Evolutionary conservation across 2,329 filamentous ascomycete species (phyloP).

Genomic region (Davidsoniella australis): DNA sequence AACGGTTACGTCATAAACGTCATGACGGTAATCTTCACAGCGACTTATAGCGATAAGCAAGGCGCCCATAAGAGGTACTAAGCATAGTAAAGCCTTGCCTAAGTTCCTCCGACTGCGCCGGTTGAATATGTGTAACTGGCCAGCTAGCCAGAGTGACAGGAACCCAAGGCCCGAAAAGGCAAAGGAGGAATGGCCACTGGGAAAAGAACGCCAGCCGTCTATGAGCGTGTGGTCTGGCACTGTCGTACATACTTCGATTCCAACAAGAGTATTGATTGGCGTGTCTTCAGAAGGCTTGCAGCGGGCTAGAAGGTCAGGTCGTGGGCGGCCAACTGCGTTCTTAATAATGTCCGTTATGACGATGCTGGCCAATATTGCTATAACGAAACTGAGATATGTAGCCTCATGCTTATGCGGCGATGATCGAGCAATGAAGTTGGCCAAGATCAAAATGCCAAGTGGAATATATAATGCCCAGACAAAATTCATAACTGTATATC

Average conservation of each 20-base stretch:
- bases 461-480: constrained; percentile 63
- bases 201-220: constrained; percentile 73
- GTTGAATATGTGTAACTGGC: constrained; percentile 42
- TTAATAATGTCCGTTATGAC: constrained; percentile 86
- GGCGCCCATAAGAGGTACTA: constrained; percentile 43
- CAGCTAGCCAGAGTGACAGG: constrained; percentile 50
- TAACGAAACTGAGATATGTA: constrained; percentile 63
- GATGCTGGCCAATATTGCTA: constrained; percentile 57
- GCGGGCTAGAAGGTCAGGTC: constrained; percentile 47
- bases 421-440: constrained; percentile 45
- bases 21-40: constrained; percentile 54
- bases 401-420: constrained; percentile 68
- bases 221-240: constrained; percentile 51
- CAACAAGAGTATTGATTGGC: constrained; percentile 35
- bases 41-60: constrained; percentile 52
- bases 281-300: constrained; percentile 51
- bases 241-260: constrained; percentile 56
- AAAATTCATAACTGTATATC: constrained; percentile 46
- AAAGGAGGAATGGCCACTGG: constrained; percentile 64
- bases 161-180: constrained; percentile 66
- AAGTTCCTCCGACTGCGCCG: constrained; percentile 32
- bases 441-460: constrained; percentile 45
- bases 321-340: constrained; percentile 64
- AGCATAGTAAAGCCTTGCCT: constrained; percentile 36
- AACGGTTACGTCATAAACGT: constrained; percentile 50